Evolutionary conservation across 345 rosid species (phyloP).

Genomic region (Eucalyptus curtisii): DNA sequence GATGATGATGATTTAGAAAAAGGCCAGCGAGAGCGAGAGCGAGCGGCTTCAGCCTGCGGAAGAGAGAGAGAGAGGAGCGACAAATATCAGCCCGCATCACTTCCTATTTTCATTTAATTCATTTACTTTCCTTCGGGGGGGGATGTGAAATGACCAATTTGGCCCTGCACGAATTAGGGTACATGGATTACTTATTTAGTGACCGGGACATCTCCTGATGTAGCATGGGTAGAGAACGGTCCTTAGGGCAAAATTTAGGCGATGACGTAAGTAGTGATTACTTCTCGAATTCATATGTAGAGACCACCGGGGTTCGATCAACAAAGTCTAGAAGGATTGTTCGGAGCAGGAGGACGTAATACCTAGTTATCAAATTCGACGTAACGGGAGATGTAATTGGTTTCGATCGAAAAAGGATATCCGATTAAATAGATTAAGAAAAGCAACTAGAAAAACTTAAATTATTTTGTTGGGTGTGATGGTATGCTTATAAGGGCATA

Average conservation of each 20-base stretch:
- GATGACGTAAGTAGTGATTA: neutral
- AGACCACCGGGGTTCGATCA: neutral
- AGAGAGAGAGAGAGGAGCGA: neutral
- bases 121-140: neutral
- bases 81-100: neutral
- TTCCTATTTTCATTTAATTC: neutral
- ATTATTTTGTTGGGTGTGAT: neutral
- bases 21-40: neutral
- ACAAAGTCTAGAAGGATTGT: neutral
- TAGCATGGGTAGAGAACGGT: neutral
- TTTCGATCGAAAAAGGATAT: neutral
- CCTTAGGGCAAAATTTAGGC: neutral
- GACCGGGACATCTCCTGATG: neutral
- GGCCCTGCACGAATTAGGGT: neutral
- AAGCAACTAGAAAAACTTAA: neutral
- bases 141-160: neutral
- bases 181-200: neutral
- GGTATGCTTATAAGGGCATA: neutral
- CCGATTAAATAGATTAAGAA: neutral
- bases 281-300: neutral
- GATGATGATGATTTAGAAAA: neutral
- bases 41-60: neutral
- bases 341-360: neutral
- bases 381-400: neutral
- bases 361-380: neutral